phyloP scores from a whole-genome alignment of 2,329 filamentous ascomycete species.

The Ceratocystis albifundus region DNA sequence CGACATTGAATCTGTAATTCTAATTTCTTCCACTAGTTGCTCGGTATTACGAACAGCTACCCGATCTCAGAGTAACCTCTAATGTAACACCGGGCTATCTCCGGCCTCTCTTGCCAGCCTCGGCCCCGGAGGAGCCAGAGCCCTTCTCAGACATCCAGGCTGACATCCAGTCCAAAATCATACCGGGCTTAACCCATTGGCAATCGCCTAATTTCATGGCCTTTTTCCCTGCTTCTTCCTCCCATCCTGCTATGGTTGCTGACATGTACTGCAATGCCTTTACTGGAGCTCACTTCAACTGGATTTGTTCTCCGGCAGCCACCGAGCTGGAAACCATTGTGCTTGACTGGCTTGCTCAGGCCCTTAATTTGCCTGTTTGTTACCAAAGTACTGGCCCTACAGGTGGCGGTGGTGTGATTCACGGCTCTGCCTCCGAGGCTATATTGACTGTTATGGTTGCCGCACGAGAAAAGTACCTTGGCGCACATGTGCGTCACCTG shows the following conservation, averaged over 20 bases:
- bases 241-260: slow-evolving; percentile 75
- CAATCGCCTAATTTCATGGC: slow-evolving; percentile 91
- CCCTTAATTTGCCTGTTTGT: slow-evolving; percentile 59
- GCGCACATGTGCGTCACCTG: slow-evolving; percentile 44
- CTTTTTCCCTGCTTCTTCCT: slow-evolving; percentile 76
- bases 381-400: slow-evolving; percentile 53
- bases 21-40: slow-evolving; percentile 47
- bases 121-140: slow-evolving; percentile 55
- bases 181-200: slow-evolving; percentile 91
- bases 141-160: slow-evolving; percentile 67
- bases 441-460: slow-evolving; percentile 79
- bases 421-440: slow-evolving; percentile 80
- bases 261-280: slow-evolving; percentile 88
- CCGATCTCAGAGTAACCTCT: slow-evolving; percentile 59
- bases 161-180: slow-evolving; percentile 75
- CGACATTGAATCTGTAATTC: not conserved
- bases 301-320: slow-evolving; percentile 84
- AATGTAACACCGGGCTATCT: slow-evolving; percentile 78
- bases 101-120: slow-evolving; percentile 59
- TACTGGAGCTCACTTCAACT: slow-evolving; percentile 88
- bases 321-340: slow-evolving; percentile 91
- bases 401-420: slow-evolving; percentile 78
- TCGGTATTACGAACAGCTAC: slow-evolving; percentile 68
- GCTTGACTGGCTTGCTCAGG: slow-evolving; percentile 78
- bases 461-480: slow-evolving; percentile 67